Evolutionary conservation across 2,329 filamentous ascomycete genomes (phyloP).

Genomic region (Aspergillaceae sp.): DNA sequence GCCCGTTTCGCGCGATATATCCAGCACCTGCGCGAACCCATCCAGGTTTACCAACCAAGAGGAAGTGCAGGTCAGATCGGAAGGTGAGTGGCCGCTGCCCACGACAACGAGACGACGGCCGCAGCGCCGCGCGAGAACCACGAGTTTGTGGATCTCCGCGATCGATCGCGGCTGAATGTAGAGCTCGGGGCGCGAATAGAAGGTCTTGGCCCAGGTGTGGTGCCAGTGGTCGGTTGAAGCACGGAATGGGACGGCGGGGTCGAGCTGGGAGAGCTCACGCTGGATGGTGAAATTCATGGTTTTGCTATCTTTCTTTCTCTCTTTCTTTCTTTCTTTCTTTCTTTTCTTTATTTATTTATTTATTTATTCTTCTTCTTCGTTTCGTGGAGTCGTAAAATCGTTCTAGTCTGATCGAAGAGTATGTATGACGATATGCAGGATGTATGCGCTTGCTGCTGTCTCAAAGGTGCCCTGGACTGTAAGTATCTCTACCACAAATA

Average conservation of each 20-base stretch:
- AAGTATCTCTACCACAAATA: too few species aligned
- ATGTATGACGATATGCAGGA: too few species aligned
- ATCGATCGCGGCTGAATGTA: conserved; percentile 78
- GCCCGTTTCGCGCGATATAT: conserved; percentile 57
- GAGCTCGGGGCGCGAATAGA: conserved; percentile 79
- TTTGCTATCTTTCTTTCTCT: too few species aligned
- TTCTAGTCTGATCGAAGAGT: too few species aligned
- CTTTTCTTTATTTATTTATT: too few species aligned
- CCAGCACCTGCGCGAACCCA: conserved; percentile 63
- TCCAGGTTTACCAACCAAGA: conserved; percentile 95
- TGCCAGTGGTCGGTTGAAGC: conserved; percentile 65
- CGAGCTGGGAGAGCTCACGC: conserved; percentile 50
- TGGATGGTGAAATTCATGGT: conserved; percentile 40
- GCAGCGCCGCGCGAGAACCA: conserved; percentile 71
- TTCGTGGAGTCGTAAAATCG: too few species aligned
- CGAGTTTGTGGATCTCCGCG: conserved; percentile 71
- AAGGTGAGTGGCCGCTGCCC: conserved; percentile 89
- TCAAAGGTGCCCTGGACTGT: too few species aligned
- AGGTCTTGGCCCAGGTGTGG: conserved; percentile 91
- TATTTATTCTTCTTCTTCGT: too few species aligned
- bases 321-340: too few species aligned
- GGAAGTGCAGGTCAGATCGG: conserved; percentile 82
- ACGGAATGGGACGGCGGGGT: conserved; percentile 64
- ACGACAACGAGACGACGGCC: conserved; percentile 74
- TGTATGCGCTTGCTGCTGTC: too few species aligned